A percentile compares a stretch with the other conserved stretches of the same genome.
phyloP scores from a whole-genome alignment of 2,329 filamentous ascomycete genomes.

The Claviceps humidiphila region DNA sequence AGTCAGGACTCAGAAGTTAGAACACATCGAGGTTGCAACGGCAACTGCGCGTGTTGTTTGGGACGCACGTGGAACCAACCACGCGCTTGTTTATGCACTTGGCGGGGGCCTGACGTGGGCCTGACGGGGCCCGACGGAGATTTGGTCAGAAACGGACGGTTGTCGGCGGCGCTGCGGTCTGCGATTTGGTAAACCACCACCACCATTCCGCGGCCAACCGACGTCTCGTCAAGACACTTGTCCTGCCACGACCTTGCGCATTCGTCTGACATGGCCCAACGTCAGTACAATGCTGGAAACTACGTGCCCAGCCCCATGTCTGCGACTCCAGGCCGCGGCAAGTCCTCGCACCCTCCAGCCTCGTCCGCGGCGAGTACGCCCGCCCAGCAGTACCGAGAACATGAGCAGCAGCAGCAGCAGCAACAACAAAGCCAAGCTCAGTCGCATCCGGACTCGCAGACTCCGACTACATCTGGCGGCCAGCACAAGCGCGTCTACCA shows the following conservation, averaged over 20 bases:
- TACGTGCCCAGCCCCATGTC: constrained; percentile 10
- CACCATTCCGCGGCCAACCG: constrained; percentile 23
- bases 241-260: constrained; percentile 4
- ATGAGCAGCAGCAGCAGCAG: constrained; percentile 6
- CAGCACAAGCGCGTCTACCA: constrained; percentile 49
- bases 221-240: constrained; percentile 4
- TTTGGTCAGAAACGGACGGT: no score
- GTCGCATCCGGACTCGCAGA: neutral
- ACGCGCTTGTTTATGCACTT: no score
- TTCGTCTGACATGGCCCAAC: constrained; percentile 10
- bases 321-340: constrained; percentile 7
- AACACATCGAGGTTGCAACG: no score
- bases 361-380: constrained; percentile 3
- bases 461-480: constrained; percentile 2
- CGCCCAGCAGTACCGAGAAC: constrained; percentile 5
- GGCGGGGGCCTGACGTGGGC: no score
- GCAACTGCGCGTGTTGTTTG: no score
- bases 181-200: constrained; percentile 3
- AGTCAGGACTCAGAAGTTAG: no score
- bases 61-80: no score
- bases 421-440: constrained; percentile 6
- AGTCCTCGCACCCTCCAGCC: constrained; percentile 3
- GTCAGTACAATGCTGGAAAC: constrained; percentile 8
- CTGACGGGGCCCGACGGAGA: no score
- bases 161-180: neutral